Evolutionary conservation across 169 alveolate genomes (phyloP), one percentile per base, ranked within the genome.

Genomic region (Neospora caninum): DNA sequence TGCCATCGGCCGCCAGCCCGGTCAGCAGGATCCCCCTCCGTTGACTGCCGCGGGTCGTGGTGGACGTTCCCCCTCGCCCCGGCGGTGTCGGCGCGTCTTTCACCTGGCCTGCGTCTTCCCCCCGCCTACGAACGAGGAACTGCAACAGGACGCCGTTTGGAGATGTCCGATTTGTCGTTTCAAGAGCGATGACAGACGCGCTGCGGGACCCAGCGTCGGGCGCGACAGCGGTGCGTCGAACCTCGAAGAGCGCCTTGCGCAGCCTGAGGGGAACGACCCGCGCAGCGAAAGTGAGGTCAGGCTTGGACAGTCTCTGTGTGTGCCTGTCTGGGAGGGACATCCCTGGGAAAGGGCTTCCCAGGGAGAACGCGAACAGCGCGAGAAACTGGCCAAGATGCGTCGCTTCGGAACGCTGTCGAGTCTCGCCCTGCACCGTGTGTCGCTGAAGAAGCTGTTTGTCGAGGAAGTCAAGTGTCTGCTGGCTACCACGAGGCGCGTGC

Each of bases 91-190:
- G 53, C 89, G 89, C 53, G 89, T 82, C 39, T 82, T 42, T 41
- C 89, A 82, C 27, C 89, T 82, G 41, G 89, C 69, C 18, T 82
- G 89, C 89, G 39, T 82, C 39, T 43, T 42, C 25, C 89, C 89
- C 39, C 89, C 89, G 20, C 89, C 64, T 7, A 82, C 89, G 39
- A 67, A 82, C 38, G 89, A 38, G 38, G 89, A 82, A 36, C 89
- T 82, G 69, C 89, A 41, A 67, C 89, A 41, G 29, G 64, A 39
- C 25, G 89, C 89, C 39, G 41, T 29, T 20, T 82, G 89, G 89
- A 64, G 54, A 29, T 82, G 89, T 31, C 89, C 89, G 25, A 27
- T 82, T 42, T 82, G 89, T 25, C 84, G 84, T 43, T 39, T 41
- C 67, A 36, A 29, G 38, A 43, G 67, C 20, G 89, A 82, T 4